Base-by-base conservation (phyloP, 148 eudicot genomes). In the Silene uniflora region DNA sequence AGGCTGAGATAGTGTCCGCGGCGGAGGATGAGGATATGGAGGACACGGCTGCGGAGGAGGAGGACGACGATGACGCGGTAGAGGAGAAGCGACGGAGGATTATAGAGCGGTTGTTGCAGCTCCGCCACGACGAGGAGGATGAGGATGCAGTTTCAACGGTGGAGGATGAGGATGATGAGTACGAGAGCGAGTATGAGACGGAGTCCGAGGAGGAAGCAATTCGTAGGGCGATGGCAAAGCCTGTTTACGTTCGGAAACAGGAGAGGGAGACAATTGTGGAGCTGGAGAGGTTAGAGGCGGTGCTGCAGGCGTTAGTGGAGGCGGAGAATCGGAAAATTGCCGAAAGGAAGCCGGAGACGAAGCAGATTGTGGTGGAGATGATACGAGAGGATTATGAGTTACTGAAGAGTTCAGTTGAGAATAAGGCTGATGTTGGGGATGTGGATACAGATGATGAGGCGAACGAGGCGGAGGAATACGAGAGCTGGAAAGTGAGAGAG, bases 391-490 rank as follows among this genome's bases (percentile, higher is more conserved):
- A 78, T 46, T 74, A 69, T 42, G 90, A 83, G 32, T 84, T 90
- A 5, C 86, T 81, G 75, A 87, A 74, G 81, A 90, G 85, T 67
- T 0, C 24, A 4, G 10, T 84, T 22, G 89, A 88, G 25, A 66
- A 65, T n/a, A 95, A 90, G 64, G 94, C 91, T 3, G 82, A 91
- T 73, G 68, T 84, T 39, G 90, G 82, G 5, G 97, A 91, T 63
- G 89, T 93, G 46, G 97, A 93, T 6, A 93, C 98, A 0, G 98
- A 93, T 59, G 98, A 91, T 72, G 97, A 93, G 76, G 16, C 87
- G 71, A 93, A 93, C 35, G 98, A 88, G 83, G 97, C 92, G 0
- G 98, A 93, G 80, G 98, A 93, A 77, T 93, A 93, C 32, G 98
- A 93, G 80, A 84, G 89, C 18, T 91, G 98, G 98, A 93, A 91